Evolutionary conservation across 805 yeast genomes (phyloP), one percentile per base, ranked within the genome.

Genomic region (Saccharomyces mikatae): DNA sequence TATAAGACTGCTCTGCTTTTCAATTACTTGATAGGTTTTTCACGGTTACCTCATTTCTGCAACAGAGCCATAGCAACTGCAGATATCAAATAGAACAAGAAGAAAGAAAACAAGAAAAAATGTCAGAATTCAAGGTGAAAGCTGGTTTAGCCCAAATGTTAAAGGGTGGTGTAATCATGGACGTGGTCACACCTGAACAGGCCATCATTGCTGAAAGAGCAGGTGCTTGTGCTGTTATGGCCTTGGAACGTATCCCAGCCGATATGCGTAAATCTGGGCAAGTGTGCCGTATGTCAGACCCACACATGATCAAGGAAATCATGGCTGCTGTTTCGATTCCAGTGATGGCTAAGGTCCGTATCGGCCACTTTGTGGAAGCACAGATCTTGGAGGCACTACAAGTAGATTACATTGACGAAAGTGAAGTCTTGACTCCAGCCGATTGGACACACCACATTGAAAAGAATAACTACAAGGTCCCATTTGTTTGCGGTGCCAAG

Each of bases 151-250:
- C 95, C 56, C 90, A 87, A 71, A 87, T 87, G 94, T 77, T 87
- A 57, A 87, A 87, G 67, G 91, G 88, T 54, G 86, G 87, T 56
- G 88, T 83, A 51, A 81, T 81, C 59, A 80, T 81, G 86, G 86
- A 81, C 55, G 94, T 86, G 41, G 89, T 86, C 56, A 86, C 77
- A 56, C 84, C 84, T 36, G 94, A 87, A 64, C 94, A 87, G 72
- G 95, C 95, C 24, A 69, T 75, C 47, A 80, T 87, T 52, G 95
- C 95, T 26, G 92, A 87, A 69, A 76, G 73, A 53, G 92, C 95
- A 3, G 95, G 95, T 56, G 95, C 95, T 13, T 85, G 88, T 72
- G 92, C 95, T 13, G 95, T 87, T 24, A 87, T 87, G 95, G 95
- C 95, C 4, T 76, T 87, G 59, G 95, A 87, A 72, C 74, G 85